Base-by-base conservation (phyloP, 164 flowering plant species). In the Vitis riparia region DNA sequence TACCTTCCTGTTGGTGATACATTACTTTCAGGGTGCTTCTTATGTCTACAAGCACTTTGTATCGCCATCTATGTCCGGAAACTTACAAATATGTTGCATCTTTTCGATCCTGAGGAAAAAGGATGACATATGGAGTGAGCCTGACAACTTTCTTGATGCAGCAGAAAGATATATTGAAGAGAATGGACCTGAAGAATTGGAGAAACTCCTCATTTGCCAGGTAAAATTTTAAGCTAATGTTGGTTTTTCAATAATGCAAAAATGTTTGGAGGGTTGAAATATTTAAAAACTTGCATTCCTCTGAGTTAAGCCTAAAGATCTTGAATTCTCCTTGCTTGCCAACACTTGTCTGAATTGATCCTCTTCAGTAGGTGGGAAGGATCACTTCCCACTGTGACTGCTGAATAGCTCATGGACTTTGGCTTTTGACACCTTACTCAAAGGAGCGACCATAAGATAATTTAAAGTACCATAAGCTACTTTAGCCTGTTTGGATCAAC, bases 21-120 rank as follows among this genome's bases (percentile, higher is more conserved):
- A 73, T 23, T 69, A 65, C 27, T 74, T 76, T 56, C 56, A 47
- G 30, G 82, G 80, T 59, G 81, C 82, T 67, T 62, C 73, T 63
- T 71, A 66, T 67, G 53, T 76, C 59, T 81, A 78, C 68, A 49
- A 56, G 59, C 70, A 56, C 50, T 69, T 74, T 15, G 19, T 77
- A 9, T 67, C 66, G 53, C 64, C 74, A 29, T 67, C 62, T 55
- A 27, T 69, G 23, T 19, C 32, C 49, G 56, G 16, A 59, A 58
- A 44, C 15, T 52, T 66, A 52, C 48, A 23, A 53, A 56, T 17
- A 55, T 8, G 37, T 56, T 6, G 16, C 60, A 51, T 55, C 44
- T 16, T 71, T 52, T 50, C 63, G 16, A 12, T 27, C 19, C 56
- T 62, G 19, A 63, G 7, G 44, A 66, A 53, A 16, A 61, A 65